A percentile compares a stretch with the other conserved stretches of the same genome.
Evolutionary conservation across 352 stramenopile species (phyloP).

Genomic region (Blastocystis sp.): DNA sequence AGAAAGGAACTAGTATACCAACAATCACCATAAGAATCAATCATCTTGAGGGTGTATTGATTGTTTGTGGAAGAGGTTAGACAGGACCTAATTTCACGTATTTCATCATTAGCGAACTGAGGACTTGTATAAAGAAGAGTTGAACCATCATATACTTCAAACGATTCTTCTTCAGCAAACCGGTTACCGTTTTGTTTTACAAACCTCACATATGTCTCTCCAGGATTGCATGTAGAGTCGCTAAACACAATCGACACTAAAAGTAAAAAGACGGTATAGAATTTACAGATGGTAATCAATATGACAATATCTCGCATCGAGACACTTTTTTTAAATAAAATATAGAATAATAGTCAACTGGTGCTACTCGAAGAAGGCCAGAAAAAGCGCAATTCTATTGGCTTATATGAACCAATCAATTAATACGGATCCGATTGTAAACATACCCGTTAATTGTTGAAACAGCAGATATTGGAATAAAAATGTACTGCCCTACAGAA

Average conservation of each 20-base stretch:
- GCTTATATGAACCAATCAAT: no score
- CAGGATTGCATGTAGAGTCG: not conserved
- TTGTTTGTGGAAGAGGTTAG: not conserved
- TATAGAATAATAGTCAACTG: no score
- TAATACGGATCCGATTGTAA: no score
- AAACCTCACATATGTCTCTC: slow-evolving; percentile 4
- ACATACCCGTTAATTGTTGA: no score
- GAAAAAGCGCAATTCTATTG: no score
- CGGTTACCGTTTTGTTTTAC: not conserved
- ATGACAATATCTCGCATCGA: no score
- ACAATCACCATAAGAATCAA: not conserved
- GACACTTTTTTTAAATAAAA: no score
- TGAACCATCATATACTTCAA: not conserved
- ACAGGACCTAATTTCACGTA: not conserved
- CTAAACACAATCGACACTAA: not conserved
- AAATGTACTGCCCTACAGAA: no score
- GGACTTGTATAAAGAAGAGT: not conserved
- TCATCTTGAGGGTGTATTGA: slow-evolving; percentile 5
- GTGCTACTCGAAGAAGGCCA: no score
- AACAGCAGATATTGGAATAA: no score
- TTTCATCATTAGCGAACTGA: not conserved
- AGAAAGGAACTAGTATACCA: not conserved
- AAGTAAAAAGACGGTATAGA: not conserved
- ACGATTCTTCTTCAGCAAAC: slow-evolving; percentile 45
- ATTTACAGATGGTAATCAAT: no score